phyloP scores from a whole-genome alignment of 768 basidiomycete genomes.

The Rhizopogon vesiculosus region DNA sequence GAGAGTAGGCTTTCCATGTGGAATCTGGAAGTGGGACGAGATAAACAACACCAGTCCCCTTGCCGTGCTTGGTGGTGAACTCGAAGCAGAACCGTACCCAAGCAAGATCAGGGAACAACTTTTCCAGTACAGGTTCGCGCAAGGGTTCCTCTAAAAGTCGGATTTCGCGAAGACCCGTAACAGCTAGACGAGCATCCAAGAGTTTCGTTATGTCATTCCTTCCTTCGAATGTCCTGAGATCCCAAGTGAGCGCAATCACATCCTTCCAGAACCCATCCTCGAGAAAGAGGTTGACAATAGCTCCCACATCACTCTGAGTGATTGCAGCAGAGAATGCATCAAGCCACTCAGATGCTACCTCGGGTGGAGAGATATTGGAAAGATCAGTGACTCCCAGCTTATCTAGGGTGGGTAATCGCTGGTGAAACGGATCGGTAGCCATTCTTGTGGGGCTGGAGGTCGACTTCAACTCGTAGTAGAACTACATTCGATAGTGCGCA shows the following conservation, averaged over 20 bases:
- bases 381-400: slow-evolving; percentile 20
- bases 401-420: slow-evolving; percentile 24
- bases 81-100: slow-evolving; percentile 55
- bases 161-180: slow-evolving; percentile 15
- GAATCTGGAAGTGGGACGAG: slow-evolving; percentile 41
- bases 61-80: slow-evolving; percentile 47
- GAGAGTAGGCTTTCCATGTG: slow-evolving; percentile 59
- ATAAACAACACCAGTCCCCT: slow-evolving; percentile 48
- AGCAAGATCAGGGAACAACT: slow-evolving; percentile 47
- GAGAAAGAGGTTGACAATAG: no score
- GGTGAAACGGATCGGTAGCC: slow-evolving; percentile 16
- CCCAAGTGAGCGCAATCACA: slow-evolving; percentile 50
- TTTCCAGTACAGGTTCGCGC: slow-evolving; percentile 27
- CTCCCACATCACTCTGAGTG: no score
- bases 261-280: no score
- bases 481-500: no score
- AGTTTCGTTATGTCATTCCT: slow-evolving; percentile 32
- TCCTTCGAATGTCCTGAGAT: slow-evolving; percentile 47
- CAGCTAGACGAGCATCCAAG: slow-evolving; percentile 33
- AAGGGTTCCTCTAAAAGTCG: slow-evolving; percentile 18
- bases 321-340: no score
- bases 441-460: slow-evolving; percentile 2
- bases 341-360: no score
- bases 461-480: no score
- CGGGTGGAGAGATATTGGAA: slow-evolving; percentile 14